These are phyloP conservation scores for Rhodotorula sp. DNA, from an alignment of 1,284 basidiomycete genomes.

Conservation along the genomic window DNA sequence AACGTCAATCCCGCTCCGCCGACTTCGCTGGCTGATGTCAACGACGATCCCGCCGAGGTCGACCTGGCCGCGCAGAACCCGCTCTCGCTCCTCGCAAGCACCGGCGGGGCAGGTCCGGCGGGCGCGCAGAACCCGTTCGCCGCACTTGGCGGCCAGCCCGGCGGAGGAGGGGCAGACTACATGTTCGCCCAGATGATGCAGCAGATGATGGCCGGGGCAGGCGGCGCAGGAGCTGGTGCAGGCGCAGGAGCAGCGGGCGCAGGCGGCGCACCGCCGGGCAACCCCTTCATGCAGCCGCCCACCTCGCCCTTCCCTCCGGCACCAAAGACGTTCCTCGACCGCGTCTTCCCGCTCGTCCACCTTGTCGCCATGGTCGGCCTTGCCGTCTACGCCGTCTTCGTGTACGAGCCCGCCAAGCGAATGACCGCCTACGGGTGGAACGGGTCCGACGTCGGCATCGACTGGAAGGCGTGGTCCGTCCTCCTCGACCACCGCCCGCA, in stretches of 20 bases:
- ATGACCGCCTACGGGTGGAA: constrained; percentile 28
- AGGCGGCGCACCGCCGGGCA: neutral
- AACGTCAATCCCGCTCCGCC: constrained; percentile 23
- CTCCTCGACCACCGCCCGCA: constrained; percentile 25
- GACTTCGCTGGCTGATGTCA: constrained; percentile 30
- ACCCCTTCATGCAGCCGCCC: constrained; percentile 25
- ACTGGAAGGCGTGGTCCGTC: constrained; percentile 42
- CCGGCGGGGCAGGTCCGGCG: neutral
- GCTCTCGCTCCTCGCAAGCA: constrained; percentile 6
- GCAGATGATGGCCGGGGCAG: constrained; percentile 27
- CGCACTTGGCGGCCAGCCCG: neutral
- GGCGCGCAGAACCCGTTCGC: constrained; percentile 14
- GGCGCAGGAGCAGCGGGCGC: constrained; percentile 15
- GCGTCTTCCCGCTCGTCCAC: constrained; percentile 44
- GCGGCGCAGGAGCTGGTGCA: constrained; percentile 1
- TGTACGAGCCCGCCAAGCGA: constrained; percentile 39
- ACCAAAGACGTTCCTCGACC: constrained; percentile 44
- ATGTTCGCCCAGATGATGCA: constrained; percentile 42
- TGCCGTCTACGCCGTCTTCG: constrained; percentile 41
- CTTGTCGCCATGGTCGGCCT: constrained; percentile 44
- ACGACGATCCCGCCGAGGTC: constrained; percentile 46
- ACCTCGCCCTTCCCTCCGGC: constrained; percentile 29
- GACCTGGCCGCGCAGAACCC: constrained; percentile 37
- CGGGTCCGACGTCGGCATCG: constrained; percentile 26
- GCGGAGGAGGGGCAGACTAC: constrained; percentile 11